Conservation (phyloP, 257 asterid genomes). For the Pogostemon cablin region DNA sequence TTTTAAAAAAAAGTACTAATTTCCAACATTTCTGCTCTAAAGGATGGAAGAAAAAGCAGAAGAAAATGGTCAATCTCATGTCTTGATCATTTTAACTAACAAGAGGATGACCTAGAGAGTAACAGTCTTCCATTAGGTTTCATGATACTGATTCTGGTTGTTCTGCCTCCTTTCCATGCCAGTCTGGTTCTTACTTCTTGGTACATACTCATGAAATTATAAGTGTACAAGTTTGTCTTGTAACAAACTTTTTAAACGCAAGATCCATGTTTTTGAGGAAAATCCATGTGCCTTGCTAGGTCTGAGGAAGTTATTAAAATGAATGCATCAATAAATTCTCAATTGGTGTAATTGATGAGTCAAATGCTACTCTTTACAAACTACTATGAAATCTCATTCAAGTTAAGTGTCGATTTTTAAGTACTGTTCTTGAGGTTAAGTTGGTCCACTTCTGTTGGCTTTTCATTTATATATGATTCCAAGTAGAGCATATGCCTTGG, state of each 20-base stretch:
- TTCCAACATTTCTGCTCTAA: too few relatives aligned
- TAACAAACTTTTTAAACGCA: not conserved
- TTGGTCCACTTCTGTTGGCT: not conserved
- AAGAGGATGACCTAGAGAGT: not conserved
- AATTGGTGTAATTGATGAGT: not conserved
- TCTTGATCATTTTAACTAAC: not conserved
- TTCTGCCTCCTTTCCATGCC: not conserved
- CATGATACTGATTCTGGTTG: conserved; percentile 18
- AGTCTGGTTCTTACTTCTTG: not conserved
- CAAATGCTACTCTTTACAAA: not conserved
- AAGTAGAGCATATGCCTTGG: not conserved
- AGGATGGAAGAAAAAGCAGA: not conserved
- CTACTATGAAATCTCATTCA: not conserved
- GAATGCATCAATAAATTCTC: not conserved
- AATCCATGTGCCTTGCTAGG: not conserved
- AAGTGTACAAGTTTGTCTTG: conserved; percentile 1
- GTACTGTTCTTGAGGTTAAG: conserved; percentile 13
- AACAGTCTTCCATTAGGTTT: conserved; percentile 2
- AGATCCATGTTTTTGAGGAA: not conserved
- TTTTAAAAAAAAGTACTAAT: not conserved
- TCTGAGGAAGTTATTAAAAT: conserved; percentile 2
- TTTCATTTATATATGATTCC: not conserved
- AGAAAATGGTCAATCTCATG: conserved; percentile 5
- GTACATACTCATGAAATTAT: conserved; percentile 16
- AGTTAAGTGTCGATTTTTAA: conserved; percentile 2